Percentiles rank a stretch among this genome's conserved stretches.
Evolutionary conservation across 108 stramenopile genomes (phyloP).

Genomic region (Asterionellopsis glacialis): DNA sequence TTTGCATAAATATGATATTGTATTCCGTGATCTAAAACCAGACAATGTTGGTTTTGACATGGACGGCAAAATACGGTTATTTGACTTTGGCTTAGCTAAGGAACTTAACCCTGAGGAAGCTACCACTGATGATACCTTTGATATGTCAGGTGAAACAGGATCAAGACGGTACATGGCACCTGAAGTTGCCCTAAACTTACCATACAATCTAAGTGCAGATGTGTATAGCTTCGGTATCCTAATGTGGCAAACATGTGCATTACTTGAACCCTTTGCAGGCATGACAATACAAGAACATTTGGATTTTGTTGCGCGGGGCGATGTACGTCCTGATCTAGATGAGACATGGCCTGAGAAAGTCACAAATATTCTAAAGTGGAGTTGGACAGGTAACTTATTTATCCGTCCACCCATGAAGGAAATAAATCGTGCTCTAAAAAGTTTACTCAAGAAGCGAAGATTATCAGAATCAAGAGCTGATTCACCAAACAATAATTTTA

Average conservation of each 20-base stretch:
- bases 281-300: constrained; percentile 52
- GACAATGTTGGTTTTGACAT: constrained; percentile 13
- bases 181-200: constrained; percentile 47
- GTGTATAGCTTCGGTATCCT: constrained; percentile 68
- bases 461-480: no score
- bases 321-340: constrained; percentile 46
- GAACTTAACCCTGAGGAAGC: background rate
- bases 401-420: no score
- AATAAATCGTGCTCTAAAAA: no score
- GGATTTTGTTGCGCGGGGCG: constrained; percentile 39
- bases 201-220: constrained; percentile 71
- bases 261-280: constrained; percentile 53
- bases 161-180: constrained; percentile 67
- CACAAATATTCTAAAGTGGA: no score
- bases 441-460: no score
- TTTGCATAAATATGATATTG: constrained; percentile 1
- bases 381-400: no score
- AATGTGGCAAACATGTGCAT: constrained; percentile 64
- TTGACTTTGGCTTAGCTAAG: constrained; percentile 29
- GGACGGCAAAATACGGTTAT: constrained; percentile 12
- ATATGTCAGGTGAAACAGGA: constrained; percentile 70
- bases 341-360: constrained; percentile 29
- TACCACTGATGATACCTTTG: background rate
- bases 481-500: no score
- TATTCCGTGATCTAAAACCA: constrained; percentile 1